Evolutionary conservation across 371 early-diverging fungal genomes (phyloP).

Genomic region (Zopfochytrium polystomum): DNA sequence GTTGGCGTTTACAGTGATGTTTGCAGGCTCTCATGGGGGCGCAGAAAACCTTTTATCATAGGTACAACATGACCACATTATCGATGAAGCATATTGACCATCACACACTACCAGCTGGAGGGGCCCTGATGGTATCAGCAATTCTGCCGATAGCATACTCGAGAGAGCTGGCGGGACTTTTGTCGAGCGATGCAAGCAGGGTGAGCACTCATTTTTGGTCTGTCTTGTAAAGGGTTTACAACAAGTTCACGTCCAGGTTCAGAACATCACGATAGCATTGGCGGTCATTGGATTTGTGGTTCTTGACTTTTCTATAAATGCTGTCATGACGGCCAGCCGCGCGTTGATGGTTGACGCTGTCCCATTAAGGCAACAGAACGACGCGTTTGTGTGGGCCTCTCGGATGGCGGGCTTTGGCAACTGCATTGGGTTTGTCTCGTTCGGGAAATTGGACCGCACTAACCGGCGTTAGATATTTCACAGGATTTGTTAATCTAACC

Average conservation of each 20-base stretch:
- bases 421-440: no score
- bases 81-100: no score
- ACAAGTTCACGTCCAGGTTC: no score
- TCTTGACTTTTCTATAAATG: constrained; percentile 90
- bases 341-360: constrained; percentile 84
- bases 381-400: constrained; percentile 89
- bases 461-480: constrained; percentile 80
- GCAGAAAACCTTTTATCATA: constrained; percentile 44
- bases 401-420: constrained; percentile 87
- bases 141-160: no score
- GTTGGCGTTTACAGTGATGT: constrained; percentile 44
- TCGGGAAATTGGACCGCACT: no score
- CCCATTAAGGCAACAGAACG: constrained; percentile 76
- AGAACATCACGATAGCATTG: no score
- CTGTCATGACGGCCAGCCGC: constrained; percentile 76
- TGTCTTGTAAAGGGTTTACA: no score
- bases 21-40: constrained; percentile 30
- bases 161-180: no score
- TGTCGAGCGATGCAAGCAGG: background rate
- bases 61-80: no score
- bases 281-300: constrained; percentile 81
- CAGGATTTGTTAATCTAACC: constrained; percentile 78
- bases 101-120: no score
- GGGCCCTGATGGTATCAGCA: no score
- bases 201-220: no score